Evolutionary conservation across 306 rosid species (phyloP).

Genomic region (Albizia julibrissin): DNA sequence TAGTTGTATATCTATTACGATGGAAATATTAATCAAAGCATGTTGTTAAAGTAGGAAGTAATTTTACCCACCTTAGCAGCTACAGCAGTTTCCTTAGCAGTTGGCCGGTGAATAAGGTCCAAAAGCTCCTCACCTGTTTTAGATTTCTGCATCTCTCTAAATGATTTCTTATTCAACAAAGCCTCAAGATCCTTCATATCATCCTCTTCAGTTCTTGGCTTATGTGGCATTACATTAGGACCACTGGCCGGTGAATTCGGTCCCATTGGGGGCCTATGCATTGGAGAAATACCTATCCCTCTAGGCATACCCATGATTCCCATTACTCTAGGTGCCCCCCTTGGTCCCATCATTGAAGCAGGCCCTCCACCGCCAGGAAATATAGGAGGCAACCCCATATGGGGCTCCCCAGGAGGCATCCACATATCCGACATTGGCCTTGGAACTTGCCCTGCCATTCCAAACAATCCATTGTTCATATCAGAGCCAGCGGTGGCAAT

Average conservation of each 20-base stretch:
- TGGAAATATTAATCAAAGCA: neutral
- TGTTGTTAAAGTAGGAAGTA: conserved; percentile 9
- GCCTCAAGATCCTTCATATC: conserved; percentile 92
- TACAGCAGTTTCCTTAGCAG: conserved; percentile 90
- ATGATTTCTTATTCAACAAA: conserved; percentile 85
- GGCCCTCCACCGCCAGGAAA: conserved; percentile 54
- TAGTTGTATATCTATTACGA: neutral
- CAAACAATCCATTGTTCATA: conserved; percentile 59
- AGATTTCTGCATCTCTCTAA: conserved; percentile 77
- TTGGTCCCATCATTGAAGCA: conserved; percentile 45
- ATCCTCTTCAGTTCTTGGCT: conserved; percentile 69
- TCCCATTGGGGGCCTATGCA: conserved; percentile 70
- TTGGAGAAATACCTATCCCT: conserved; percentile 63
- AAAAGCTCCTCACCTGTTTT: conserved; percentile 94
- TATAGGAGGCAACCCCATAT: conserved; percentile 61
- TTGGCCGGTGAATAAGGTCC: conserved; percentile 95
- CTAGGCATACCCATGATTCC: conserved; percentile 70
- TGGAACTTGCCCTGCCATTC: conserved; percentile 57
- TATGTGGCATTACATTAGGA: conserved; percentile 51
- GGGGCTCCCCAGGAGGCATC: conserved; percentile 72
- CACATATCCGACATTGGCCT: conserved; percentile 76
- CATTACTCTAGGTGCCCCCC: conserved; percentile 63
- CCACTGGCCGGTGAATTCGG: conserved; percentile 51
- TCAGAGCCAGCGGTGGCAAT: conserved; percentile 35
- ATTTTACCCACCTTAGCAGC: conserved; percentile 83